These are phyloP conservation scores for Immersiporthe knoxdaviesiana DNA, from an alignment of 2,329 filamentous ascomycete species.

Conservation along the genomic window DNA sequence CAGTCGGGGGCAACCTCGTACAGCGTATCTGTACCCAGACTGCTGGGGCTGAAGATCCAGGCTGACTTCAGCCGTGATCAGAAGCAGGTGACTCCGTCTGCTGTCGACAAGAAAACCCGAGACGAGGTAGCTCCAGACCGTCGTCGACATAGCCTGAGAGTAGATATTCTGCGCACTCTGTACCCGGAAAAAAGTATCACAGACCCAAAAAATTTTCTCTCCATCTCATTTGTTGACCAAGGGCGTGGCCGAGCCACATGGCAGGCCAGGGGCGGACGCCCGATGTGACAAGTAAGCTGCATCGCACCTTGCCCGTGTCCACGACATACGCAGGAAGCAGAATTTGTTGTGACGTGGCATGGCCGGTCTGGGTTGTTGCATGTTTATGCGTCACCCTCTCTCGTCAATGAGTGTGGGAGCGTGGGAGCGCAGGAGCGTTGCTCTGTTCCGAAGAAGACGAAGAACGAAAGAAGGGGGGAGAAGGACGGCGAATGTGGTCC, in stretches of 20 bases:
- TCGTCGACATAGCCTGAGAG: too few relatives aligned
- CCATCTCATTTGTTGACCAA: neutral
- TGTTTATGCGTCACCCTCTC: neutral
- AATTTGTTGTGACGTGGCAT: neutral
- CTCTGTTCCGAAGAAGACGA: neutral
- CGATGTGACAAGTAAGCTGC: neutral
- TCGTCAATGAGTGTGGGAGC: neutral
- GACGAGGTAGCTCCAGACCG: too few relatives aligned
- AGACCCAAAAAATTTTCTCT: neutral
- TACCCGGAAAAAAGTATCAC: constrained; percentile 2
- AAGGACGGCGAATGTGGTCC: neutral
- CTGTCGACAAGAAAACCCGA: too few relatives aligned
- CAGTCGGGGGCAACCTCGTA: constrained; percentile 14
- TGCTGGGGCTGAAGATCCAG: constrained; percentile 6
- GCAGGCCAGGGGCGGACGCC: constrained; percentile 4
- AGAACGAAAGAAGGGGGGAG: neutral
- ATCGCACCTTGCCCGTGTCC: neutral
- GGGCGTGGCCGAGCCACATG: constrained; percentile 5
- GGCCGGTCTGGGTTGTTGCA: neutral
- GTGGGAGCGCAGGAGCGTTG: neutral
- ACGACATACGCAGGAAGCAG: neutral
- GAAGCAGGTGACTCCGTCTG: neutral
- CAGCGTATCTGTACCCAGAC: constrained; percentile 7
- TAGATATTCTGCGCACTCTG: neutral
- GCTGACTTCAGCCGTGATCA: neutral